These are phyloP conservation scores for Penicillium nordicum DNA, from an alignment of 2,329 filamentous ascomycete species.

Conservation along the genomic window DNA sequence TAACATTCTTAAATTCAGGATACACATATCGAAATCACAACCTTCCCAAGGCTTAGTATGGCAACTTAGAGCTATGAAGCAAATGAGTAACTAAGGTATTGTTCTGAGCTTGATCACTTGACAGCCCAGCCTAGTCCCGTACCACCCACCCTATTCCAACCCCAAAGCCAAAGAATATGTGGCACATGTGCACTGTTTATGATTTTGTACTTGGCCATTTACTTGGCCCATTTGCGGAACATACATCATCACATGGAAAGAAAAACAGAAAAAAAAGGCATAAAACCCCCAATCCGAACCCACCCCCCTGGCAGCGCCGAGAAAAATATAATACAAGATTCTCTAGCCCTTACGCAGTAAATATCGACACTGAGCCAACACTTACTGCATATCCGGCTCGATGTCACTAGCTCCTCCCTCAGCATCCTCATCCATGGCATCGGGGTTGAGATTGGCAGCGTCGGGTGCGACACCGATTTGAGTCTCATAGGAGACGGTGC, in stretches of 20 bases:
- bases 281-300: background rate
- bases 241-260: background rate
- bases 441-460: slow-evolving; percentile 44
- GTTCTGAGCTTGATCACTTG: background rate
- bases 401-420: slow-evolving; percentile 35
- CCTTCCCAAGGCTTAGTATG: too few species aligned
- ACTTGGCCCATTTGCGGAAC: background rate
- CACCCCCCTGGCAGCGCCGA: slow-evolving; percentile 5
- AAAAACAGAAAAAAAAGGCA: background rate
- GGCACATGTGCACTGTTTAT: slow-evolving; percentile 1
- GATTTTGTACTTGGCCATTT: background rate
- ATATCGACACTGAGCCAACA: background rate
- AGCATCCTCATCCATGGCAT: slow-evolving; percentile 46
- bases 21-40: too few species aligned
- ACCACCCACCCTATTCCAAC: background rate
- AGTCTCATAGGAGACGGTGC: slow-evolving; percentile 53
- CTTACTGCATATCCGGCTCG: slow-evolving; percentile 34
- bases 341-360: background rate
- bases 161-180: background rate
- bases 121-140: too few species aligned
- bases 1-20: too few species aligned
- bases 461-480: slow-evolving; percentile 36
- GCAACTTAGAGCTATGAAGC: too few species aligned
- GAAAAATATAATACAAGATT: slow-evolving; percentile 6
- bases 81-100: too few species aligned